phyloP scores from a whole-genome alignment of 2,329 filamentous ascomycete genomes.

The Hortaea sp. region DNA sequence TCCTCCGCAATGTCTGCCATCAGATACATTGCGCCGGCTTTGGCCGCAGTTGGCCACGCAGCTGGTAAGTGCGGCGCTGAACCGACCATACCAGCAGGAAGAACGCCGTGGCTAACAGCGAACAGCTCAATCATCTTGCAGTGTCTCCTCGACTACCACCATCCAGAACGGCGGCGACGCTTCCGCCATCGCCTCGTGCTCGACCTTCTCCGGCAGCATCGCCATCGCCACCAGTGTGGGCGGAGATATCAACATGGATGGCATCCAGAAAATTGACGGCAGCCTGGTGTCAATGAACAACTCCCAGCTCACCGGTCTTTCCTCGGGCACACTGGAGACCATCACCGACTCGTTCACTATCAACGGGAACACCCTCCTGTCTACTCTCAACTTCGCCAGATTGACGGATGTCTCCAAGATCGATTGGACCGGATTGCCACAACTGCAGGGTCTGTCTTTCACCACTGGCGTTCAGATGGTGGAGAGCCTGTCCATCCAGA shows the following conservation, averaged over 20 bases:
- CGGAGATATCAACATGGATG: constrained; percentile 52
- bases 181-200: constrained; percentile 51
- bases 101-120: background rate
- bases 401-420: constrained; percentile 59
- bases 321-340: constrained; percentile 48
- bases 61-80: constrained; percentile 32
- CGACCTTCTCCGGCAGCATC: constrained; percentile 59
- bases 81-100: background rate
- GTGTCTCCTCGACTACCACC: constrained; percentile 39
- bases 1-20: constrained; percentile 38
- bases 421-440: constrained; percentile 61
- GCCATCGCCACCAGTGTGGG: constrained; percentile 49
- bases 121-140: constrained; percentile 14
- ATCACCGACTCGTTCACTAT: constrained; percentile 66
- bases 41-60: constrained; percentile 44
- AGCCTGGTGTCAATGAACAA: constrained; percentile 43
- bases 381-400: constrained; percentile 53
- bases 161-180: constrained; percentile 54
- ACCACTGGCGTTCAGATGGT: constrained; percentile 57
- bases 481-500: constrained; percentile 61
- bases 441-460: constrained; percentile 51
- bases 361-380: constrained; percentile 56
- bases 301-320: constrained; percentile 54
- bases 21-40: constrained; percentile 46
- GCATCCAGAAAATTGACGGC: constrained; percentile 50